phyloP scores from a whole-genome alignment of 1,284 basidiomycete genomes.

The Xerocomus nothofagi region DNA sequence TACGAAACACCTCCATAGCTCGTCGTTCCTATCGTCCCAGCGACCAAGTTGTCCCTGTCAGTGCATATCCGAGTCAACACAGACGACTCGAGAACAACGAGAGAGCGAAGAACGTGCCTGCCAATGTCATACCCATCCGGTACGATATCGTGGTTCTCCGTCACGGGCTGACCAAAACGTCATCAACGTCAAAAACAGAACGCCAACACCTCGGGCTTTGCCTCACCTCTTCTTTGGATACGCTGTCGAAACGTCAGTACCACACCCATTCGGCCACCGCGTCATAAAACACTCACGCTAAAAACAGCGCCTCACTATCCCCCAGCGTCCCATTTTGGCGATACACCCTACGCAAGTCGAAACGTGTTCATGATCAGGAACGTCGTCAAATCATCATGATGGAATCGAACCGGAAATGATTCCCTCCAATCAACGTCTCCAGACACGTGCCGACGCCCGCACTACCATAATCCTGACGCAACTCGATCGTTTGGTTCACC shows the following conservation, averaged over 20 bases:
- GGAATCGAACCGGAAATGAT: constrained; percentile 57
- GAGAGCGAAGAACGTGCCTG: constrained; percentile 26
- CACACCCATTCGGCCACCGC: too few species aligned
- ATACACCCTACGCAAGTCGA: constrained; percentile 42
- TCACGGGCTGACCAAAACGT: constrained; percentile 32
- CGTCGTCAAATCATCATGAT: too few species aligned
- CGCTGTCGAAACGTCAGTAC: constrained; percentile 36
- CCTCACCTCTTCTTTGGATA: constrained; percentile 59
- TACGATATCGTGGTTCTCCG: constrained; percentile 49
- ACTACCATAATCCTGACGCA: constrained; percentile 59
- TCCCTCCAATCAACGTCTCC: constrained; percentile 63
- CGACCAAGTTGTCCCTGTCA: constrained; percentile 45
- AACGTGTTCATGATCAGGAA: too few species aligned
- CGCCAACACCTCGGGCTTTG: too few species aligned
- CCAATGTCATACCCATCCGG: constrained; percentile 59
- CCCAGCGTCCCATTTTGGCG: constrained; percentile 58
- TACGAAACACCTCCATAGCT: constrained; percentile 49
- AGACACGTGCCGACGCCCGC: constrained; percentile 55
- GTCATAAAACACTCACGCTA: constrained; percentile 65
- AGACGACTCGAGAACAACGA: background rate
- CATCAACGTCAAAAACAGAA: background rate
- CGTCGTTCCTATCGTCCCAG: constrained; percentile 43
- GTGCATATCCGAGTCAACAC: background rate
- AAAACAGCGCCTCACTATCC: constrained; percentile 59
- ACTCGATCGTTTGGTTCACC: constrained; percentile 50